Evolutionary conservation across 345 rosid species (phyloP).

Genomic region (Moricandia moricandioides): DNA sequence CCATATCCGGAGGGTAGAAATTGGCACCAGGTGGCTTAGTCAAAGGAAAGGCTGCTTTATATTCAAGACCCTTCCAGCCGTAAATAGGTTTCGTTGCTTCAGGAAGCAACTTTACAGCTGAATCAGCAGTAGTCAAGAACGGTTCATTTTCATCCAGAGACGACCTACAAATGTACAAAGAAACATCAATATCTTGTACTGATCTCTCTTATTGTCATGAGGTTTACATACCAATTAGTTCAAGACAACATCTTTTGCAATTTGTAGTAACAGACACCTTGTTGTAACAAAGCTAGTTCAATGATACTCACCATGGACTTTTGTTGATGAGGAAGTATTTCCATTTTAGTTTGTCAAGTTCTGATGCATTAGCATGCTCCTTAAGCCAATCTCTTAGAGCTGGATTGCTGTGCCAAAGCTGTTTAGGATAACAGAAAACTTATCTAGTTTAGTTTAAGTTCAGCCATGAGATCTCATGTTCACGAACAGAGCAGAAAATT

Average conservation of each 20-base stretch:
- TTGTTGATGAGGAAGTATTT: constrained; percentile 72
- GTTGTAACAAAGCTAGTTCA: neutral
- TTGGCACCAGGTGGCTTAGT: constrained; percentile 83
- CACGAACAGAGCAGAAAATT: neutral
- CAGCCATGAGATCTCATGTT: constrained; percentile 9
- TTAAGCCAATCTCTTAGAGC: constrained; percentile 76
- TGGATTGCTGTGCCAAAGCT: constrained; percentile 91
- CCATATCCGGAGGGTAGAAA: constrained; percentile 94
- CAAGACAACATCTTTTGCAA: neutral
- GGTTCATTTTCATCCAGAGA: constrained; percentile 85
- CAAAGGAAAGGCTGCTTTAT: constrained; percentile 75
- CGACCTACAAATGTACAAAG: constrained; percentile 55
- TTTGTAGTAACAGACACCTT: neutral
- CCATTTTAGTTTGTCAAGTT: constrained; percentile 70
- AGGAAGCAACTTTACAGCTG: constrained; percentile 69
- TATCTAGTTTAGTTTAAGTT: constrained; percentile 5
- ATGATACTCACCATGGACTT: constrained; percentile 72
- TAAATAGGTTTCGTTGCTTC: constrained; percentile 56
- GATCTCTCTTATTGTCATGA: constrained; percentile 8
- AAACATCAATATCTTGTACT: constrained; percentile 13
- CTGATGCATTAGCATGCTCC: constrained; percentile 62
- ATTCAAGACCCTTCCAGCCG: constrained; percentile 93
- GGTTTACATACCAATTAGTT: neutral
- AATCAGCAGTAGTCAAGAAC: constrained; percentile 83
- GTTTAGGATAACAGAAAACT: constrained; percentile 8